Evolutionary conservation across 331 rosid genomes (phyloP).

Genomic region (Saraca asoca): DNA sequence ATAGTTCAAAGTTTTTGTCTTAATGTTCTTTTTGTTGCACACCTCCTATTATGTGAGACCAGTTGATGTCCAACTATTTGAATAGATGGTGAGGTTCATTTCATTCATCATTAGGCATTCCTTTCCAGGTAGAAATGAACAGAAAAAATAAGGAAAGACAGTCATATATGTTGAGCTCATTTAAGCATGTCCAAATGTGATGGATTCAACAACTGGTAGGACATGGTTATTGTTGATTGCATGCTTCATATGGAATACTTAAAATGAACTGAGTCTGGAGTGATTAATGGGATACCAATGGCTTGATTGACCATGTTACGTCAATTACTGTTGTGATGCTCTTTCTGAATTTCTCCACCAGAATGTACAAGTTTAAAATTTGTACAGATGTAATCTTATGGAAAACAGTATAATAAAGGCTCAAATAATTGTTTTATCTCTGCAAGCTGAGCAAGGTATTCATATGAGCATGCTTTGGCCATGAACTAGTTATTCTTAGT

Average conservation of each 20-base stretch:
- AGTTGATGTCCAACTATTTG: slow-evolving; percentile 17
- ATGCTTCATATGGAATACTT: too few species aligned
- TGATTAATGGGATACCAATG: neutral
- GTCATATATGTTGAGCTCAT: too few species aligned
- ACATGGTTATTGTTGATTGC: too few species aligned
- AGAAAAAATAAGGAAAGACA: neutral
- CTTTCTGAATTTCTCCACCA: slow-evolving; percentile 2
- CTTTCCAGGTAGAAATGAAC: neutral
- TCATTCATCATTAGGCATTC: slow-evolving; percentile 18
- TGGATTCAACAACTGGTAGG: too few species aligned
- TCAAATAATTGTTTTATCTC: slow-evolving; percentile 6
- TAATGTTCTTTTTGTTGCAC: slow-evolving; percentile 20
- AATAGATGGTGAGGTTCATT: slow-evolving; percentile 5
- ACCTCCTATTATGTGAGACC: slow-evolving; percentile 16
- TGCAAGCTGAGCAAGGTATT: slow-evolving; percentile 1
- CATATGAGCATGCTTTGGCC: slow-evolving; percentile 9
- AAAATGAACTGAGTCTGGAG: slow-evolving; percentile 9
- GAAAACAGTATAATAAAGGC: neutral
- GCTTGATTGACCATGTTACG: slow-evolving; percentile 15
- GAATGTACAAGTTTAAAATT: neutral
- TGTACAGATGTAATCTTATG: slow-evolving; percentile 5
- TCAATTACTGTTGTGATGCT: slow-evolving; percentile 7
- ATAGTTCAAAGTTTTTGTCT: neutral
- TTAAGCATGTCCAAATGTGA: slow-evolving; percentile 17
- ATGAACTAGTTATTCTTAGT: slow-evolving; percentile 7